These are phyloP conservation scores for Vigna unguiculata DNA, from an alignment of 306 rosid genomes.

Conservation along the genomic window DNA sequence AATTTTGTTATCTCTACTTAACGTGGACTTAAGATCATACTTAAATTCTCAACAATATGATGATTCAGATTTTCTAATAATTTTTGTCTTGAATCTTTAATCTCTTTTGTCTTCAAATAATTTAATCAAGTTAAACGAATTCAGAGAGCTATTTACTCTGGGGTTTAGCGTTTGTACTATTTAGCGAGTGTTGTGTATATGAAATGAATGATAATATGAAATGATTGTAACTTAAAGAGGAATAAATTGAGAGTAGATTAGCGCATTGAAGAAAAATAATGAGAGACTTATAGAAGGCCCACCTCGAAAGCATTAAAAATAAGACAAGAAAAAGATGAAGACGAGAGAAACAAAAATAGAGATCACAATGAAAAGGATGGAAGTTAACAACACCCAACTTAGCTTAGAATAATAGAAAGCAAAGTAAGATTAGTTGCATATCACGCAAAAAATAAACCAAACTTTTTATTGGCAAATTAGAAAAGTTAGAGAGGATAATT, in stretches of 20 bases:
- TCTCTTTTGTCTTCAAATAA: background rate
- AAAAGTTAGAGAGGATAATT: slow-evolving; percentile 49
- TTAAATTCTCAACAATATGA: too few species aligned
- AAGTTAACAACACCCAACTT: slow-evolving; percentile 33
- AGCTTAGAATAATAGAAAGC: slow-evolving; percentile 16
- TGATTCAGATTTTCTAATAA: too few species aligned
- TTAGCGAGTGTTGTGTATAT: slow-evolving; percentile 2
- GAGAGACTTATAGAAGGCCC: slow-evolving; percentile 5
- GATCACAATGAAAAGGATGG: slow-evolving; percentile 31
- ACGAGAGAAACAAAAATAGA: slow-evolving; percentile 29
- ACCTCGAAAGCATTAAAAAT: slow-evolving; percentile 8
- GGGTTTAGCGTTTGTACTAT: background rate
- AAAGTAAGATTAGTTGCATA: slow-evolving; percentile 35
- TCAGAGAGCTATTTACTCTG: background rate
- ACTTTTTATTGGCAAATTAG: slow-evolving; percentile 39
- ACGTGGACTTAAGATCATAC: too few species aligned
- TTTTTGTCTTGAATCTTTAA: background rate
- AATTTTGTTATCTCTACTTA: too few species aligned
- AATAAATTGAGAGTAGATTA: background rate
- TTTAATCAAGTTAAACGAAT: background rate
- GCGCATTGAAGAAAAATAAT: too few species aligned
- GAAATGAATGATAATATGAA: too few species aligned
- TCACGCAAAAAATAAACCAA: slow-evolving; percentile 33
- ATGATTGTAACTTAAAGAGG: slow-evolving; percentile 3
- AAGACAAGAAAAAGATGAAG: background rate